These are phyloP conservation scores for Nigrospora osmanthi DNA, from an alignment of 2,329 filamentous ascomycete species.

Conservation along the genomic window DNA sequence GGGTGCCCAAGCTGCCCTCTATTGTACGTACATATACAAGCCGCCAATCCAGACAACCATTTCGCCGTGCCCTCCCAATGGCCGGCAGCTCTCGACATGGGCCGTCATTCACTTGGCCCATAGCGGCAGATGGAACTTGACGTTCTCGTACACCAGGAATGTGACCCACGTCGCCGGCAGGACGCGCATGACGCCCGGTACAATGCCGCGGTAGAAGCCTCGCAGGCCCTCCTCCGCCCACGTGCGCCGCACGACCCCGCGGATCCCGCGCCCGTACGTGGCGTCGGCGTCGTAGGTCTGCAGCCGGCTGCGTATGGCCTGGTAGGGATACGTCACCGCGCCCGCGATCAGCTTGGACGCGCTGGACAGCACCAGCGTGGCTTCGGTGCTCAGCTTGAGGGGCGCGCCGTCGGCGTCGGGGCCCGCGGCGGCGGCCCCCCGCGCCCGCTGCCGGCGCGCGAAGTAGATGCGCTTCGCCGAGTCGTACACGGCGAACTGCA, in stretches of 20 bases:
- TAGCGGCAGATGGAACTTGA: constrained; percentile 60
- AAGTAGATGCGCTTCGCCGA: constrained; percentile 51
- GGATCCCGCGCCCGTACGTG: constrained; percentile 61
- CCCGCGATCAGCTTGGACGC: constrained; percentile 81
- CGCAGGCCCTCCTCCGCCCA: constrained; percentile 71
- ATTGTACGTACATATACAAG: too few relatives aligned
- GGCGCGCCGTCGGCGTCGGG: too few relatives aligned
- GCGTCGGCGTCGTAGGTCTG: constrained; percentile 81
- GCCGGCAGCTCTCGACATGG: too few relatives aligned
- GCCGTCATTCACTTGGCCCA: not conserved
- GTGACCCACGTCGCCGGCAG: constrained; percentile 94
- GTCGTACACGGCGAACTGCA: constrained; percentile 96
- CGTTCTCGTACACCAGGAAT: constrained; percentile 95
- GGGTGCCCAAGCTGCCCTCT: too few relatives aligned
- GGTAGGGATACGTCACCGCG: constrained; percentile 89
- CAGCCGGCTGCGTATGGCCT: constrained; percentile 79
- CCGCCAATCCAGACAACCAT: too few relatives aligned
- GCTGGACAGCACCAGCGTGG: constrained; percentile 75
- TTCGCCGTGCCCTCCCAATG: too few relatives aligned
- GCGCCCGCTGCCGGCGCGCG: constrained; percentile 23
- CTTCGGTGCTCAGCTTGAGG: constrained; percentile 55
- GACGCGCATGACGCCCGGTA: constrained; percentile 83
- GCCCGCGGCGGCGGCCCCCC: too few relatives aligned
- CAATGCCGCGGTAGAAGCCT: constrained; percentile 87
- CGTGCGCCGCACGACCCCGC: constrained; percentile 65